A percentile compares a stretch with the other conserved stretches of the same genome.
Evolutionary conservation across 2,329 filamentous ascomycete genomes (phyloP).

Genomic region (Emmonsiellopsis sp.): DNA sequence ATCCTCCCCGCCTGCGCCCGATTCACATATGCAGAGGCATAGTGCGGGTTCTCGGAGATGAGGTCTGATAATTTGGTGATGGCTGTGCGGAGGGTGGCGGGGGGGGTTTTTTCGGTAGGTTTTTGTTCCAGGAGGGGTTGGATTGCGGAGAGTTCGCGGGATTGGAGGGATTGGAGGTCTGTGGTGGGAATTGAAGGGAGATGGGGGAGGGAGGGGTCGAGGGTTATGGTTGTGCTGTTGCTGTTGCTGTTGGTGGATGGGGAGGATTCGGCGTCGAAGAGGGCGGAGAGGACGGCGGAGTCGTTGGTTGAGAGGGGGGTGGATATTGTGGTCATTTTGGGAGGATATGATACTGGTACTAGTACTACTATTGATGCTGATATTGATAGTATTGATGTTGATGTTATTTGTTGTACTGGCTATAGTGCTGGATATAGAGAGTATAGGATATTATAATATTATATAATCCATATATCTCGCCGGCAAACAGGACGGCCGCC

Average conservation of each 20-base stretch:
- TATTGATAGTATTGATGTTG: background rate
- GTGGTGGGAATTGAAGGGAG: constrained; percentile 31
- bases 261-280: constrained; percentile 39
- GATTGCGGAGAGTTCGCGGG: constrained; percentile 32
- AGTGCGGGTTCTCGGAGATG: constrained; percentile 36
- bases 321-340: constrained; percentile 16
- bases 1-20: constrained; percentile 43
- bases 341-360: background rate
- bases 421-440: background rate
- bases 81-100: constrained; percentile 21
- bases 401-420: background rate
- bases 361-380: background rate
- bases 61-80: constrained; percentile 34
- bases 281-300: constrained; percentile 36
- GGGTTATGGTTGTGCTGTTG: constrained; percentile 5
- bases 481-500: background rate
- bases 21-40: constrained; percentile 48
- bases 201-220: constrained; percentile 28
- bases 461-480: background rate
- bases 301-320: constrained; percentile 33
- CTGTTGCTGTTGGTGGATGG: constrained; percentile 14
- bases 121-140: constrained; percentile 22
- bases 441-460: background rate
- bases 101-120: constrained; percentile 12
- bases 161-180: constrained; percentile 30